Conservation (phyloP, 805 yeast genomes). For the Pichia ethanolica region DNA sequence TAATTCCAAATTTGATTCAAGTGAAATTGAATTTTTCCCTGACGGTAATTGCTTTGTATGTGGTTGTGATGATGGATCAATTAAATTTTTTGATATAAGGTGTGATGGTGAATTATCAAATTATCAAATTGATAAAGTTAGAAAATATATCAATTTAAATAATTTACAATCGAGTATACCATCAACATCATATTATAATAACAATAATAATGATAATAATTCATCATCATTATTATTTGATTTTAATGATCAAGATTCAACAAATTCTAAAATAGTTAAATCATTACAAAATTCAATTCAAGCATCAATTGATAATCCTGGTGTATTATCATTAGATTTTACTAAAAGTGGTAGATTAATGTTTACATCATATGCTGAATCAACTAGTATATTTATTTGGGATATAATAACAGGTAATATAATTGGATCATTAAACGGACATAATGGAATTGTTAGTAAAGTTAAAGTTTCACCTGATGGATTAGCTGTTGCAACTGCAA, state of each 20-base stretch:
- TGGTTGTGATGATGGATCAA: constrained; percentile 73
- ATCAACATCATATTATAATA: background rate
- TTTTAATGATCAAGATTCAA: constrained; percentile 8
- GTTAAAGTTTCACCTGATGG: constrained; percentile 71
- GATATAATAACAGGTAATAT: constrained; percentile 61
- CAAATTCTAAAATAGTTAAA: constrained; percentile 3
- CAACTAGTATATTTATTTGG: constrained; percentile 64
- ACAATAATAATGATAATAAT: background rate
- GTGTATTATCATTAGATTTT: constrained; percentile 65
- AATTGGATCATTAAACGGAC: constrained; percentile 62
- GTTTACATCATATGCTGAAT: constrained; percentile 69
- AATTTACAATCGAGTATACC: constrained; percentile 2
- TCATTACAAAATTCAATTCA: constrained; percentile 23
- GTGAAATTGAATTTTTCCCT: constrained; percentile 54
- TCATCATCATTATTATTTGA: constrained; percentile 1
- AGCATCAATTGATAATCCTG: constrained; percentile 47
- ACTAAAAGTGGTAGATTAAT: constrained; percentile 68
- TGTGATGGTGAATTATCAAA: constrained; percentile 60
- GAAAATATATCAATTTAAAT: constrained; percentile 7
- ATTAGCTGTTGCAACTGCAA: constrained; percentile 64
- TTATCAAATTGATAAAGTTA: constrained; percentile 30
- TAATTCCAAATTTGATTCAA: constrained; percentile 55
- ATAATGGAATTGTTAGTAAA: constrained; percentile 51
- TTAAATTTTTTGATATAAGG: constrained; percentile 67
- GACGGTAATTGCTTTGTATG: constrained; percentile 63